Evolutionary conservation across 169 alveolate species (phyloP), one percentile per base, ranked within the genome.

Genomic region (Hepatocystis sp.): DNA sequence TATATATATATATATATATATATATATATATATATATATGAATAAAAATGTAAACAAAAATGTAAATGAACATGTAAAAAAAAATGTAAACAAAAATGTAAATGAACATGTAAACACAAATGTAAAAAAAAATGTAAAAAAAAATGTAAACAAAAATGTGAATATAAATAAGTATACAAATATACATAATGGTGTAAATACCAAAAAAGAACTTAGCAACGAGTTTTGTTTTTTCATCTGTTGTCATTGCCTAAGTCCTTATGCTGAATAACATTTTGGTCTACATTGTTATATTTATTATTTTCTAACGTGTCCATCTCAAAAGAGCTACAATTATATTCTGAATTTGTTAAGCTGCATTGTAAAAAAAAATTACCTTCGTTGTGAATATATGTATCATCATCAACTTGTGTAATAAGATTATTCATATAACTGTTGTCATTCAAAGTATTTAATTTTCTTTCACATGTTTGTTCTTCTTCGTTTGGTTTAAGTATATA

Each of bases 341-440:
- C 88, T 36, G 88, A 76, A 76, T 76, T 56, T 4, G 88, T 47
- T 13, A 76, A 36, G 34, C 63, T 65, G 17, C 88, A 76, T 52
- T 76, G 66, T 23, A 76, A 53, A 39, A 76, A 76, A 63, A 76
- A 76, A 32, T 76, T 76, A 2, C 88, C 76, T 52, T 76, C 78
- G 30, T 60, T 56, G 58, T 76, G 88, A 13, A 58, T 44, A 42
- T 44, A 76, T 23, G 88, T 56, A 23, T 76, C 88, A 46, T 76
- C 88, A 15, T 76, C 88, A 36, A 76, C 88, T 58, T 76, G 44
- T 25, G 88, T 76, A 42, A 76, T 76, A 40, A 76, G 64, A 46
- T 76, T 76, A 58, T 76, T 76, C 28, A 76, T 76, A 42, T 76
- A 76, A 36, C 88, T 76, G 34, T 76, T 76, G 30, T 76, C 58